These are phyloP conservation scores for Aspergillus saccharolyticus DNA, from an alignment of 495 filamentous ascomycete species.

Conservation along the genomic window DNA sequence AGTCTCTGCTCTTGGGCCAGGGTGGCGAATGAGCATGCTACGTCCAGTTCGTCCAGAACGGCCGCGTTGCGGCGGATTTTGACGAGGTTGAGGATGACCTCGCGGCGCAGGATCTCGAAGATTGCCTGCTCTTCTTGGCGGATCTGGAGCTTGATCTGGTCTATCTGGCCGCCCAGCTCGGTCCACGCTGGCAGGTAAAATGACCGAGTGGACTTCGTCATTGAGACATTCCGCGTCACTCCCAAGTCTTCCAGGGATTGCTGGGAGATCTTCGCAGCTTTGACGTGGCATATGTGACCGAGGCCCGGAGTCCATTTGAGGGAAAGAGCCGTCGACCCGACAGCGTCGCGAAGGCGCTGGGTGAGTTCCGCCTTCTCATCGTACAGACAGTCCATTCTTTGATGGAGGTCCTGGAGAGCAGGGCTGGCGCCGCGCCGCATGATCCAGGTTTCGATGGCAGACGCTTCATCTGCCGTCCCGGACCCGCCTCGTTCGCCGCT, in stretches of 20 bases:
- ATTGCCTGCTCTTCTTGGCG: constrained; percentile 73
- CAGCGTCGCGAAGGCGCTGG: constrained; percentile 50
- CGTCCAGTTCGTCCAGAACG: constrained; percentile 88
- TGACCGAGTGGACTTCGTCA: constrained; percentile 77
- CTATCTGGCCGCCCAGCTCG: constrained; percentile 65
- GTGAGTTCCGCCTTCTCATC: constrained; percentile 56
- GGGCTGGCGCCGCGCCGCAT: constrained; percentile 72
- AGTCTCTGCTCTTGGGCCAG: constrained; percentile 70
- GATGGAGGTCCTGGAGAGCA: constrained; percentile 61
- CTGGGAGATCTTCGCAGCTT: constrained; percentile 64
- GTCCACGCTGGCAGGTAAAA: constrained; percentile 86
- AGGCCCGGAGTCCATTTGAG: constrained; percentile 78
- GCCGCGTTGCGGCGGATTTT: constrained; percentile 80
- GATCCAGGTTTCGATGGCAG: constrained; percentile 65
- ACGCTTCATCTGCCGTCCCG: constrained; percentile 27
- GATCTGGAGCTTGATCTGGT: constrained; percentile 68
- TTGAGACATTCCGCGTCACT: constrained; percentile 58
- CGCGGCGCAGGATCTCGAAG: constrained; percentile 62
- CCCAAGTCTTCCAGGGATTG: constrained; percentile 36
- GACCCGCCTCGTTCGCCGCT: constrained; percentile 19
- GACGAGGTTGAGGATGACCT: constrained; percentile 71
- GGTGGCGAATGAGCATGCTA: constrained; percentile 74
- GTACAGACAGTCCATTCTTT: constrained; percentile 51
- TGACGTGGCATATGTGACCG: constrained; percentile 88
- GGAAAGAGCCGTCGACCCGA: constrained; percentile 58